A percentile compares a stretch with the other conserved stretches of the same genome.
phyloP scores from a whole-genome alignment of 345 rosid species.

The Aquilaria malaccensis region DNA sequence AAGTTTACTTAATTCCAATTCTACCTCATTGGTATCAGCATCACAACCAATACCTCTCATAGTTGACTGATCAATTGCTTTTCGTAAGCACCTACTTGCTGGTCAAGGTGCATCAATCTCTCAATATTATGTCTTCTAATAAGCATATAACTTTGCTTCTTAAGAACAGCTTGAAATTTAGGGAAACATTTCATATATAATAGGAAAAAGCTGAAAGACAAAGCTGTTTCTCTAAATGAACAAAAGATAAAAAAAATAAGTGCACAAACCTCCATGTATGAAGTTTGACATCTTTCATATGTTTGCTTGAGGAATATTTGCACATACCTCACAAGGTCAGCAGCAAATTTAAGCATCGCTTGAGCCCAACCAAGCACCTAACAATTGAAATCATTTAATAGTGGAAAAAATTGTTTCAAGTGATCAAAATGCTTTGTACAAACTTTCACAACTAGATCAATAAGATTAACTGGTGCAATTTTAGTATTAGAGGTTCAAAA shows the following conservation, averaged over 20 bases:
- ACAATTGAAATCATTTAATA: constrained; percentile 11
- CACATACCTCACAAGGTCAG: constrained; percentile 85
- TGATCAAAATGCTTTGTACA: neutral
- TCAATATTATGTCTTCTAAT: constrained; percentile 97
- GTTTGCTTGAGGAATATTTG: constrained; percentile 96
- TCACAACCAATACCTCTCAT: constrained; percentile 24
- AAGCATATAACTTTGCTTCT: constrained; percentile 96
- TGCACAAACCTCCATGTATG: constrained; percentile 81
- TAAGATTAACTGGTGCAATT: no score
- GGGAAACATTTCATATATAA: neutral
- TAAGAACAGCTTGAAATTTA: constrained; percentile 83
- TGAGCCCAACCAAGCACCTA: constrained; percentile 99
- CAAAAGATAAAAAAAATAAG: neutral
- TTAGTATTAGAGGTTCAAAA: no score
- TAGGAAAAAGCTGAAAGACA: no score
- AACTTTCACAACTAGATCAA: neutral
- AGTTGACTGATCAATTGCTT: constrained; percentile 38
- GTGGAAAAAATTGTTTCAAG: neutral
- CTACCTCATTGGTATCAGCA: constrained; percentile 47
- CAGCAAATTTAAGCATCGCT: constrained; percentile 97
- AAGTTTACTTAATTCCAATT: constrained; percentile 61
- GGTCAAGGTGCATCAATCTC: constrained; percentile 87
- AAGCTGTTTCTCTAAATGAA: no score
- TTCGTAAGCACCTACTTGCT: constrained; percentile 68
- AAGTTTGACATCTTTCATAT: constrained; percentile 93